These are phyloP conservation scores for Colletotrichum sp. DNA, from an alignment of 2,329 filamentous ascomycete genomes.

Conservation along the genomic window DNA sequence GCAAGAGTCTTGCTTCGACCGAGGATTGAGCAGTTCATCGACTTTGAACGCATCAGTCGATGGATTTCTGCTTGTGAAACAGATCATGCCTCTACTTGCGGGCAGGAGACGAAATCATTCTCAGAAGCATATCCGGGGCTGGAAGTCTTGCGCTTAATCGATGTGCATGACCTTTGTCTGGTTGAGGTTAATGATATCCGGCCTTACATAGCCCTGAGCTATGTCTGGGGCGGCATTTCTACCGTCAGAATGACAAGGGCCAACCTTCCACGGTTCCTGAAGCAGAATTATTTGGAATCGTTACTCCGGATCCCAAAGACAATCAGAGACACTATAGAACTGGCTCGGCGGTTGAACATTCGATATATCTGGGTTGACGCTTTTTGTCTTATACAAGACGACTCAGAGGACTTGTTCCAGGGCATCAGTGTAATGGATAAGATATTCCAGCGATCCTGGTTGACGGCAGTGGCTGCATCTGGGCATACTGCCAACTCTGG, in stretches of 20 bases:
- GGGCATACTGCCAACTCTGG: background rate
- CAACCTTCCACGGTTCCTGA: background rate
- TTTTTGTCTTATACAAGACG: constrained; percentile 18
- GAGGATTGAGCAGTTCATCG: too few relatives aligned
- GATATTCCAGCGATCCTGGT: background rate
- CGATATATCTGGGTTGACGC: constrained; percentile 21
- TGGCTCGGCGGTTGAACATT: background rate
- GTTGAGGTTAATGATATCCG: background rate
- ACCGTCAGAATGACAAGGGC: background rate
- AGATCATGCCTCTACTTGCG: background rate
- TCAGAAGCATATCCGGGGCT: background rate
- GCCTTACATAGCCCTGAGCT: background rate
- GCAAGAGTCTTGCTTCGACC: background rate
- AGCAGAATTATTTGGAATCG: background rate
- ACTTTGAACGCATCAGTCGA: background rate
- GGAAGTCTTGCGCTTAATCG: background rate
- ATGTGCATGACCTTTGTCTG: background rate
- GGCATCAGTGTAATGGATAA: background rate
- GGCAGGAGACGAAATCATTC: background rate
- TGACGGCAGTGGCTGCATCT: background rate
- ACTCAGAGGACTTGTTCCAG: background rate
- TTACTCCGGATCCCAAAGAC: background rate
- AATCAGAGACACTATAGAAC: constrained; percentile 12
- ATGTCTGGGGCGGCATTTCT: background rate
- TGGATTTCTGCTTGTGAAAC: background rate